Evolutionary conservation across 2,329 filamentous ascomycete species (phyloP).

Genomic region (Stagonosporopsis cucurbitacearum): DNA sequence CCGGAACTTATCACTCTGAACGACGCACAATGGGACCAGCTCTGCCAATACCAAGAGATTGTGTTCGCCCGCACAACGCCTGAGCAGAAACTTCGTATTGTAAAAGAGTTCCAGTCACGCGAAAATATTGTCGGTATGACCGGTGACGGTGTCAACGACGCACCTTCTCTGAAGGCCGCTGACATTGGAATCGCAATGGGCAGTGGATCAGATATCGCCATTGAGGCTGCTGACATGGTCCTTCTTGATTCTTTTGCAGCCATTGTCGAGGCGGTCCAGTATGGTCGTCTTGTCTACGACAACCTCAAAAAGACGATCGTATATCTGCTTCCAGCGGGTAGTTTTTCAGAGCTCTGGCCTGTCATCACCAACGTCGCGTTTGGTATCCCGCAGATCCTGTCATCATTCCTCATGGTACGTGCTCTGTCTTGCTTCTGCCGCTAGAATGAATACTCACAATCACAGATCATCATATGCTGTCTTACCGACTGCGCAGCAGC

Average conservation of each 20-base stretch:
- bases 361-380: conserved; percentile 76
- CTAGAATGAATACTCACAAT: neutral
- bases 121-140: conserved; percentile 63
- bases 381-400: conserved; percentile 75
- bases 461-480: conserved; percentile 58
- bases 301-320: conserved; percentile 79
- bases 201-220: conserved; percentile 65
- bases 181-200: conserved; percentile 66
- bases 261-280: conserved; percentile 74
- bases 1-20: conserved; percentile 68
- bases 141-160: conserved; percentile 58
- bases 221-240: conserved; percentile 68
- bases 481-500: conserved; percentile 73
- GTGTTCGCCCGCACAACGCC: conserved; percentile 77
- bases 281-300: conserved; percentile 78
- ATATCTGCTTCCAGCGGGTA: conserved; percentile 76
- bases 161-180: conserved; percentile 64
- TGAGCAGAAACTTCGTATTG: conserved; percentile 80
- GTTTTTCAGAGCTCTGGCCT: conserved; percentile 77
- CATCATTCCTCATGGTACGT: conserved; percentile 70
- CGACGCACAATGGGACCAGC: conserved; percentile 71
- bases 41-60: conserved; percentile 72
- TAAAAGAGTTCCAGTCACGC: conserved; percentile 72
- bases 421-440: neutral
- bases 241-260: conserved; percentile 73